Evolutionary conservation across 2,329 filamentous ascomycete genomes (phyloP), one percentile per base, ranked within the genome.

Genomic region (Fonsecaea pugnacius): DNA sequence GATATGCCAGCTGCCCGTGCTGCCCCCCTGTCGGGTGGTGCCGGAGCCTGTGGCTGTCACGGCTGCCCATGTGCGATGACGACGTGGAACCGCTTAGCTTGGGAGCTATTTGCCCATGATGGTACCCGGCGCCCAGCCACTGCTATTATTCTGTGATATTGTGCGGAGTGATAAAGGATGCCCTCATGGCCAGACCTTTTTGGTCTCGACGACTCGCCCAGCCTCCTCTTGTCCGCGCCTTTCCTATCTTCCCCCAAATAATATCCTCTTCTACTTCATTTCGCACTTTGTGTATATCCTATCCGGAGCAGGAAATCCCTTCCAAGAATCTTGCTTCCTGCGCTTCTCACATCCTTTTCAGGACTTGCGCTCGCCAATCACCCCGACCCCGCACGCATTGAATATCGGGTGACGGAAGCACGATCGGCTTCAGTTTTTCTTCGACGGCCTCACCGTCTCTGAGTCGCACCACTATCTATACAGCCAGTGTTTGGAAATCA

Each of bases 351-450:
- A 30, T 30, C 27, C 27, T 30, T 4, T 30, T 30, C 27, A 30
- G 12, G 12, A 36, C 33, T 36, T 36, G 33, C 57, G 48, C 55
- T 52, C 46, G 40, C 43, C 21, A 32, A 24, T 32, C 48, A 51
- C 9, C 48, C 16, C 30, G 30, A 27, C 48, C 12, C 48, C 48
- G 24, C 48, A 52, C 30, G 8, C 48, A 52, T 52, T 33, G 24
- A 24, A 27, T n/a, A 56, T 38, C 32, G n/a, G 9, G 53, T 33
- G 40, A 46, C 18, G 30, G 33, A 48, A n/a, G 38, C 38, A 43
- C 16, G 7, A 48, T 10, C 21, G 40, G 3, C 40, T 46, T 30
- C 27, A 30, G 40, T 46, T 6, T 6, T 21, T 14, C 18, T 6
- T 21, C 21, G n/a, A 46, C 8, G 18, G 9, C 43, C 21, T 48